Evolutionary conservation across 1,139 yeast species (phyloP).

Genomic region (Geotrichum histeridarum): DNA sequence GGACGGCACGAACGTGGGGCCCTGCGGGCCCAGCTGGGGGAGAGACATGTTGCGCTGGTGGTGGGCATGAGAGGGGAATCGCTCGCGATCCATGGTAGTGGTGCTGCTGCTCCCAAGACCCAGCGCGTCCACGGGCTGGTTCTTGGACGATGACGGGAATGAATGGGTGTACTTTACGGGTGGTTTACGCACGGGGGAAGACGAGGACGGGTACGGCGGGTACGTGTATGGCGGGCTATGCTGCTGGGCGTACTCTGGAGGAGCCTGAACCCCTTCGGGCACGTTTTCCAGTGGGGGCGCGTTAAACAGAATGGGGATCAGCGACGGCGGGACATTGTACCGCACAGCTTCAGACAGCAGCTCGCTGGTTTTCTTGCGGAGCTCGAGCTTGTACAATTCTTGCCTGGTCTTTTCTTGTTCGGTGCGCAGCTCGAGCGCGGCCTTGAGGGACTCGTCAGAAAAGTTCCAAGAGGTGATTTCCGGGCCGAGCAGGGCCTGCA

Average conservation of each 20-base stretch:
- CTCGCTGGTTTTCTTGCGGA: conserved; percentile 54
- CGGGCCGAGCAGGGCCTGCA: conserved; percentile 47
- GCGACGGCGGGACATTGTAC: conserved; percentile 60
- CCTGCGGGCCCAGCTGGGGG: conserved; percentile 22
- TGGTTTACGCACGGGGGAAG: background rate
- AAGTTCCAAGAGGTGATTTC: conserved; percentile 52
- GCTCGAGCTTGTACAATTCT: conserved; percentile 66
- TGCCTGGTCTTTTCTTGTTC: conserved; percentile 86
- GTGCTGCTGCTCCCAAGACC: conserved; percentile 10
- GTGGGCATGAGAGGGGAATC: conserved; percentile 23
- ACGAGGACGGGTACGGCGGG: background rate
- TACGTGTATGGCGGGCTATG: background rate
- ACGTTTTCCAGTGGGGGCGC: conserved; percentile 10
- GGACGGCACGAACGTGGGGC: conserved; percentile 22
- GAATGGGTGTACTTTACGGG: conserved; percentile 1
- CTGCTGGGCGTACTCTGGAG: conserved; percentile 12
- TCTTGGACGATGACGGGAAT: conserved; percentile 4
- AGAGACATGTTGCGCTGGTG: conserved; percentile 29
- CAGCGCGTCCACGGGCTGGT: conserved; percentile 17
- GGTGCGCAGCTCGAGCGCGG: conserved; percentile 57
- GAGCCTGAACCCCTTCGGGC: background rate
- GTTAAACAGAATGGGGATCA: conserved; percentile 61
- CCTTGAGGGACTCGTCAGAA: conserved; percentile 57
- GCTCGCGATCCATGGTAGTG: conserved; percentile 21
- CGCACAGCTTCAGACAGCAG: conserved; percentile 57